Evolutionary conservation across 2,329 filamentous ascomycete species (phyloP).

Genomic region (Coniochaeta prunicola): DNA sequence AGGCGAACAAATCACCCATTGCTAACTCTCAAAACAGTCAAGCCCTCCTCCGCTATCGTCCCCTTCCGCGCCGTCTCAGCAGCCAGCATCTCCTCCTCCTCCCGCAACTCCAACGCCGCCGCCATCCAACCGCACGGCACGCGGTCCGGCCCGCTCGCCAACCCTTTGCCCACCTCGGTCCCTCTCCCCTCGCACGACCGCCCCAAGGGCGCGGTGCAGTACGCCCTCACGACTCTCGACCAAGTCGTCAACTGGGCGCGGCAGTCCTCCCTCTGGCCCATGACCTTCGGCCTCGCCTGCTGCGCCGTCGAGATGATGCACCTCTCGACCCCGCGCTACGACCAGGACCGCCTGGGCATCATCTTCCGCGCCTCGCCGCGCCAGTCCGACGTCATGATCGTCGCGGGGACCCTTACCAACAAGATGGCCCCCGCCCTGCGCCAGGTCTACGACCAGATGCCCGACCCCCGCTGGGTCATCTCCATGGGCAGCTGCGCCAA

Average conservation of each 20-base stretch:
- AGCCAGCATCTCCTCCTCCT: slow-evolving; percentile 59
- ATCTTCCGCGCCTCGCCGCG: slow-evolving; percentile 61
- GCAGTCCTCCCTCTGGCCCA: slow-evolving; percentile 79
- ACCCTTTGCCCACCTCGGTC: slow-evolving; percentile 75
- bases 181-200: slow-evolving; percentile 68
- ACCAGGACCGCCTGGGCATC: slow-evolving; percentile 71
- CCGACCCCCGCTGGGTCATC: slow-evolving; percentile 80
- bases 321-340: slow-evolving; percentile 78
- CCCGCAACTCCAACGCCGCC: slow-evolving; percentile 45
- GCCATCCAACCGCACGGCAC: slow-evolving; percentile 18
- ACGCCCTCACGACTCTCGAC: slow-evolving; percentile 74
- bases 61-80: slow-evolving; percentile 53
- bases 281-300: slow-evolving; percentile 84
- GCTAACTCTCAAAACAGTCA: slow-evolving; percentile 42
- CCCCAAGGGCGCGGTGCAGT: slow-evolving; percentile 76
- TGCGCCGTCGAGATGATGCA: slow-evolving; percentile 94
- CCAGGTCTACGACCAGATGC: slow-evolving; percentile 95
- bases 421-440: slow-evolving; percentile 91
- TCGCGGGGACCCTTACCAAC: slow-evolving; percentile 87
- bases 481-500: slow-evolving; percentile 68
- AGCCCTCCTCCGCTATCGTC: slow-evolving; percentile 55
- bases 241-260: slow-evolving; percentile 77
- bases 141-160: slow-evolving; percentile 59
- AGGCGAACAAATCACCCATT: background rate
- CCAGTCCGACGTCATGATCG: slow-evolving; percentile 83